Conservation (phyloP, 306 rosid species). For the cucumber (Cucumis sativus) region DNA sequence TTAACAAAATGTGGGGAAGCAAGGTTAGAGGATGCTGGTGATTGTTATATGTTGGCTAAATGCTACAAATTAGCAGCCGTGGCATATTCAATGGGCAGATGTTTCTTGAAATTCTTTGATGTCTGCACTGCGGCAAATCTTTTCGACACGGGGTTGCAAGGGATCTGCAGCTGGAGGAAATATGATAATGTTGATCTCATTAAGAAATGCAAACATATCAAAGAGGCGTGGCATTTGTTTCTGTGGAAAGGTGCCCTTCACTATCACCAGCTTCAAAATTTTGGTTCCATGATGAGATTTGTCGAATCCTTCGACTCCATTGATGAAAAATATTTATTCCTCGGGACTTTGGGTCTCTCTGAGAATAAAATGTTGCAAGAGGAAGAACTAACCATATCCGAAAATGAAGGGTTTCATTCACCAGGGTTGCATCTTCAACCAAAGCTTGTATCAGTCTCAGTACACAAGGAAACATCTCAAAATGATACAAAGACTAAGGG, state of each 20-base stretch:
- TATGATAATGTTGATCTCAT: conserved; percentile 14
- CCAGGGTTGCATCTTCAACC: neutral
- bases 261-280: conserved; percentile 31
- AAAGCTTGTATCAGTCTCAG: neutral
- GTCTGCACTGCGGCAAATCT: conserved; percentile 39
- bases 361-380: conserved; percentile 47
- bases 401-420: conserved; percentile 28
- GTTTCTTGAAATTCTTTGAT: conserved; percentile 36
- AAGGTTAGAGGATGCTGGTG: conserved; percentile 48
- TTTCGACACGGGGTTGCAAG: conserved; percentile 46
- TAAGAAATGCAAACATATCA: conserved; percentile 12
- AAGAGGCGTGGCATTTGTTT: conserved; percentile 37
- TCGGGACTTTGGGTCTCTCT: conserved; percentile 21
- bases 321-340: conserved; percentile 40
- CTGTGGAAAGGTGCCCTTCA: conserved; percentile 46
- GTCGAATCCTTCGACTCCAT: conserved; percentile 46
- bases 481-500: neutral
- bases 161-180: conserved; percentile 41
- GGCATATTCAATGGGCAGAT: conserved; percentile 47
- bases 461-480: neutral
- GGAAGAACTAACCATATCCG: conserved; percentile 23
- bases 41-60: conserved; percentile 48
- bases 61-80: conserved; percentile 41
- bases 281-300: conserved; percentile 47
- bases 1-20: conserved; percentile 43